Base-by-base conservation (phyloP, 164 flowering plant genomes). In the Chloranthus sessilifolius region DNA sequence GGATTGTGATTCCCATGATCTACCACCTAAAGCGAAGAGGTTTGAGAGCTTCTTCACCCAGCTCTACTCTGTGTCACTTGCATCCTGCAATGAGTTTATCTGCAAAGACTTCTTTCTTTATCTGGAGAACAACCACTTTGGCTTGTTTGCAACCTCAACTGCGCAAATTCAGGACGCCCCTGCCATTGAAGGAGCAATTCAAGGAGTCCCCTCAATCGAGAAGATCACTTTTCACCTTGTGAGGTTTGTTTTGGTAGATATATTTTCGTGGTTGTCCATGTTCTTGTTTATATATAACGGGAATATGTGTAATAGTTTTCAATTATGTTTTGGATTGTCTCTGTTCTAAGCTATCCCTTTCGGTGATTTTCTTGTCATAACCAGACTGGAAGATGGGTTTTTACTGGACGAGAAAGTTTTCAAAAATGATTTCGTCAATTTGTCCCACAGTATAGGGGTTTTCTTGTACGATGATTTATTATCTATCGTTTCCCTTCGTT, bases 101-200 rank as follows among this genome's bases (percentile, higher is more conserved):
- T 83, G 95, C 73, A 94, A 89, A 63, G 99, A 94, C 59, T 87
- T 94, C 73, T 94, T 94, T 53, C 81, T 89, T 20, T 87, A 87
- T 65, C 35, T 78, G 59, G 96, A 87, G 64, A 74, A 58, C 52
- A 71, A 81, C 47, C 88, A 81, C 52, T 94, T 82, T 65, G 99
- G 99, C n/a, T 40, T 94, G 12, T 94, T 94, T 79, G 99, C 95
- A 43, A 87, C 97, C 59, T 85, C 96, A 44, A 82, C 99, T 28
- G 71, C 85, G 10, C 99, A 74, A 74, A 58, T 68, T 60, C 82
- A 68, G 54, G 99, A 89, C 58, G 83, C 92, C 43, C 88, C 97
- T 49, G 74, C 86, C 19, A 52, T 50, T 38, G 89, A 75, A 40
- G 89, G 92, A 23, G 97, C 95, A 33, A 65, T 84, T 61, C 85